A percentile compares a stretch with the other conserved stretches of the same genome.
Conservation (phyloP, 257 asterid species). For the Haberlea rhodopensis region DNA sequence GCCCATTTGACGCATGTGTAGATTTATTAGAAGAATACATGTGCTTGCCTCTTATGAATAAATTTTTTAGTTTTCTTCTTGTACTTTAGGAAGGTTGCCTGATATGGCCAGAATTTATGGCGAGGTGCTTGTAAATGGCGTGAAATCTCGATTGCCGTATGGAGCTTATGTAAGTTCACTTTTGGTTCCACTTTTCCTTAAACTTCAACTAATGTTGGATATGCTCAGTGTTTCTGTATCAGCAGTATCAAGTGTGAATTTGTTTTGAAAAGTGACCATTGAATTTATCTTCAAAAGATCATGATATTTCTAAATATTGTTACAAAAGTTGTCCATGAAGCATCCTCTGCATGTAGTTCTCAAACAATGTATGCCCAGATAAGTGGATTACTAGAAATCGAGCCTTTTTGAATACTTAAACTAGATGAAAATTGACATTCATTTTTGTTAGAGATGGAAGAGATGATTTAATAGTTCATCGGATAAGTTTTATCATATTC, state of each 20-base stretch:
- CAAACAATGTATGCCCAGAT: neutral
- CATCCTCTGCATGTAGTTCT: neutral
- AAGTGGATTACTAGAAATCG: neutral
- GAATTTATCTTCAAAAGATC: constrained; percentile 6
- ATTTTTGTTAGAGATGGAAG: neutral
- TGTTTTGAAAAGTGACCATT: constrained; percentile 9
- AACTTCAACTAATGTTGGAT: constrained; percentile 14
- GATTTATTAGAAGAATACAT: neutral
- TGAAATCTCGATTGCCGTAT: constrained; percentile 63
- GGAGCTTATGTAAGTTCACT: constrained; percentile 78
- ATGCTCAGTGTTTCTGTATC: constrained; percentile 7
- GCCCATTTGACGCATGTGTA: neutral
- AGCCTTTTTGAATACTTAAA: neutral
- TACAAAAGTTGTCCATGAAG: constrained; percentile 4
- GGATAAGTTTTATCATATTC: neutral
- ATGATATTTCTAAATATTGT: neutral
- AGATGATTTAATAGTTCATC: neutral
- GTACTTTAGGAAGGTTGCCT: constrained; percentile 73
- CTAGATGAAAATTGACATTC: neutral
- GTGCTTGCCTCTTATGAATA: constrained; percentile 5
- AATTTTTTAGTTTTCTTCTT: constrained; percentile 15
- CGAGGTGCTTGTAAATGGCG: constrained; percentile 86
- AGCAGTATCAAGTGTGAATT: constrained; percentile 13
- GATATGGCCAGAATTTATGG: constrained; percentile 81
- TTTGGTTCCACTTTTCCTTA: constrained; percentile 20